phyloP scores from a whole-genome alignment of 768 basidiomycete genomes.

The Lentinula edodes region DNA sequence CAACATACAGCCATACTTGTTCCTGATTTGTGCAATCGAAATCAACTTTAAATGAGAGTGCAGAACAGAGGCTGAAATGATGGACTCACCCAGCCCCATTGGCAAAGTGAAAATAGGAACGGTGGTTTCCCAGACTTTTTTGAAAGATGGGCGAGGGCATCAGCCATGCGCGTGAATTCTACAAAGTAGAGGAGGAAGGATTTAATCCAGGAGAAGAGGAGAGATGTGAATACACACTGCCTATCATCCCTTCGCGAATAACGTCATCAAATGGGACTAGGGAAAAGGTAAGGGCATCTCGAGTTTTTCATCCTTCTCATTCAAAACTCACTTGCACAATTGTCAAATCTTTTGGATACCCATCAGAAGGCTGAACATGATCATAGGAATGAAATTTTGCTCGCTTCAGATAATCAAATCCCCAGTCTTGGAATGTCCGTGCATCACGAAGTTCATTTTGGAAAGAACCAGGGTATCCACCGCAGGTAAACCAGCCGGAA shows the following conservation, averaged over 20 bases:
- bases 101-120: conserved; percentile 54
- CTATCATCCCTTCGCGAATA: conserved; percentile 49
- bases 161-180: conserved; percentile 61
- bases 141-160: conserved; percentile 48
- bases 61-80: background rate
- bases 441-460: conserved; percentile 53
- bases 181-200: background rate
- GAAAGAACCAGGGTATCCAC: conserved; percentile 60
- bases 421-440: conserved; percentile 56
- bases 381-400: conserved; percentile 8
- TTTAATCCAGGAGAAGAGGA: background rate
- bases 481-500: conserved; percentile 66
- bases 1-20: conserved; percentile 47
- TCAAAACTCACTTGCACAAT: conserved; percentile 39
- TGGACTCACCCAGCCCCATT: conserved; percentile 55
- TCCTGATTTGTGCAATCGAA: conserved; percentile 14
- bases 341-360: conserved; percentile 32
- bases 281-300: background rate
- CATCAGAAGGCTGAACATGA: background rate
- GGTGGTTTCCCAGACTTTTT: conserved; percentile 39
- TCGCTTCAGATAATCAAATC: conserved; percentile 64
- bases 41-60: background rate
- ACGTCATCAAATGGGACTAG: conserved; percentile 54
- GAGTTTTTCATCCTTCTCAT: background rate
- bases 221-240: conserved; percentile 32